Evolutionary conservation across 2,329 filamentous ascomycete genomes (phyloP), one percentile per base, ranked within the genome.

Genomic region (Pseudogymnoascus sp.): DNA sequence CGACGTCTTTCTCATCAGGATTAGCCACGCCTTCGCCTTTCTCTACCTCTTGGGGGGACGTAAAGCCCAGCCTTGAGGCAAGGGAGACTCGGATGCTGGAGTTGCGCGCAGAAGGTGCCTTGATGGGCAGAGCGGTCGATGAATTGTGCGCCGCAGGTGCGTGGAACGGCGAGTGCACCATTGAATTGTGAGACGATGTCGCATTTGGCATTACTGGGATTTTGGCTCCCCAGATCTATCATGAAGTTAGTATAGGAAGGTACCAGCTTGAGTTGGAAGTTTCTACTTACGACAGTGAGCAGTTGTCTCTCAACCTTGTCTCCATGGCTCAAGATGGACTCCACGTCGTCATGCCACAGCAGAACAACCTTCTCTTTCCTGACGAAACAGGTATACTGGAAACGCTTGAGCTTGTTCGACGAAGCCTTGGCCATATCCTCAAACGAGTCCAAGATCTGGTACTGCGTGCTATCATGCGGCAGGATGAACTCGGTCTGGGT

Each of bases 391-490:
- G 75, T 75, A 63, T 78, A 79, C 61, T 78, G 76, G 62, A 75
- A 77, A 65, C 76, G 77, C 64, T 75, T 78, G 40, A 78, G 73
- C 38, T 72, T 66, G 24, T 70, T 75, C 3, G 77, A 74, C 12
- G 75, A 73, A 26, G 75, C 73, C 28, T 73, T 72, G 4, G 72
- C 73, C 60, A 77, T 74, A 35, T 76, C 74, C 5, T 70, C 71
- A 59, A 80, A 71, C 1, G 75, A 79, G 37, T 80, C 78, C 60
- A 79, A 72, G 28, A 81, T 73, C 64, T 80, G 79, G 4, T 80
- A 71, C 61, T 77, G 75, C 43, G 76, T 79, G 3, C 79, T 78
- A 60, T 74, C 73, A 38, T 72, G 73, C 24, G 69, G 70, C 63
- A 79, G 72, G 43, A 73, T 70, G 28, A 82, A 70, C 65, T 80